These are phyloP conservation scores for Paecilomyces fulvus DNA, from an alignment of 2,329 filamentous ascomycete species.

Conservation along the genomic window DNA sequence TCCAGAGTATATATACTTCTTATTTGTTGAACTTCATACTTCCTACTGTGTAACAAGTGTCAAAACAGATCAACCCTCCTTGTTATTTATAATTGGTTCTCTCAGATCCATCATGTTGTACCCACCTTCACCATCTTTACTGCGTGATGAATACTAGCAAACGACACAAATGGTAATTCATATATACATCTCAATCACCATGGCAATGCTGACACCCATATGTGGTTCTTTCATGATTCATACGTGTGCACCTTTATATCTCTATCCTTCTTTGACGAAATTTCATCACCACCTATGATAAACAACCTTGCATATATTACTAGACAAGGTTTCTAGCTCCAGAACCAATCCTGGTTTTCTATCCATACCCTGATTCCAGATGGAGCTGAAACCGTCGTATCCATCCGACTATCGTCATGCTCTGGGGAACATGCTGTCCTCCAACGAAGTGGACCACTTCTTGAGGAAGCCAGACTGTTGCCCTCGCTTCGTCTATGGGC, in stretches of 20 bases:
- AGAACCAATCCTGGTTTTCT: background rate
- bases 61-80: too few species aligned
- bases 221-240: background rate
- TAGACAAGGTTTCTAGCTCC: background rate
- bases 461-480: slow-evolving; percentile 10
- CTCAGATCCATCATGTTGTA: background rate
- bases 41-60: background rate
- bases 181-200: background rate
- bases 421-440: slow-evolving; percentile 14
- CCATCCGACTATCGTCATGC: slow-evolving; percentile 17
- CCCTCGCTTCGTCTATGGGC: slow-evolving; percentile 20
- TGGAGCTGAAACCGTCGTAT: slow-evolving; percentile 14
- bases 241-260: background rate
- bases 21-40: background rate
- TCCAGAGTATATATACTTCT: background rate
- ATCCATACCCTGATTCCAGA: slow-evolving; percentile 1
- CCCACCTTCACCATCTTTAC: background rate
- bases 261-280: background rate
- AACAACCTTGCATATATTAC: background rate
- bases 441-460: slow-evolving; percentile 11
- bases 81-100: background rate
- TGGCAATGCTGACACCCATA: background rate
- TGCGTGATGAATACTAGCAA: background rate
- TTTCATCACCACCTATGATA: background rate
- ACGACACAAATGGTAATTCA: background rate